phyloP scores from a whole-genome alignment of 2,329 filamentous ascomycete species.

The Gremmenia infestans region DNA sequence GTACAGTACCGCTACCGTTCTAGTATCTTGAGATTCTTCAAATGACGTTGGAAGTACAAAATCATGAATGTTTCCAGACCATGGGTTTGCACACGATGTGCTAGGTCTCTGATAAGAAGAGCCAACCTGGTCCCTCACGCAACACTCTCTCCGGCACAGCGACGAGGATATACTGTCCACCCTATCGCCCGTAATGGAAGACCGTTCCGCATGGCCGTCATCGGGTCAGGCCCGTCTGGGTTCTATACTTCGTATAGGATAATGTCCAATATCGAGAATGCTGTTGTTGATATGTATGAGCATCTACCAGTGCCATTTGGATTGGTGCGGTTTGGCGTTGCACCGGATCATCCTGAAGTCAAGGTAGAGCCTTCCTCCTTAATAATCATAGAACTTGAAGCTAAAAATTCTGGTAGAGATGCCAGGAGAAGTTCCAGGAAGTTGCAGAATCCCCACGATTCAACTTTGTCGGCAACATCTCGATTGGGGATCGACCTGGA shows the following conservation, averaged over 20 bases:
- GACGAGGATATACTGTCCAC: conserved; percentile 23
- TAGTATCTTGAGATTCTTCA: not conserved
- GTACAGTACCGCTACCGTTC: not conserved
- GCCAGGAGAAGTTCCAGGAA: conserved; percentile 87
- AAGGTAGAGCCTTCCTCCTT: conserved; percentile 54
- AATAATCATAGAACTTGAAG: not conserved
- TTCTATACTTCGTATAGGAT: conserved; percentile 91
- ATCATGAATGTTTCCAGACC: conserved; percentile 23
- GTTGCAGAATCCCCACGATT: conserved; percentile 79
- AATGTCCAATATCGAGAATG: conserved; percentile 67
- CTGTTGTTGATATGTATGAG: conserved; percentile 92
- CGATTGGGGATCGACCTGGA: conserved; percentile 56
- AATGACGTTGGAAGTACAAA: conserved; percentile 10
- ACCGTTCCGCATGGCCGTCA: conserved; percentile 74
- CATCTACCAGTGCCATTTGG: conserved; percentile 88
- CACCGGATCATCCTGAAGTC: conserved; percentile 97
- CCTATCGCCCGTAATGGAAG: conserved; percentile 30
- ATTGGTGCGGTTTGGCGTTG: conserved; percentile 87
- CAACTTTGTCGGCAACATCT: conserved; percentile 85
- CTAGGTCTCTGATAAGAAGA: conserved; percentile 8
- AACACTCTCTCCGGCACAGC: conserved; percentile 4
- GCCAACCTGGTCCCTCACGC: not conserved
- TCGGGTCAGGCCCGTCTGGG: conserved; percentile 91
- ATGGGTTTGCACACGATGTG: conserved; percentile 28
- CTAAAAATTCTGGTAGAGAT: conserved; percentile 58